Base-by-base conservation (phyloP, 2,329 filamentous ascomycete species). In the Diaporthe nobilis region DNA sequence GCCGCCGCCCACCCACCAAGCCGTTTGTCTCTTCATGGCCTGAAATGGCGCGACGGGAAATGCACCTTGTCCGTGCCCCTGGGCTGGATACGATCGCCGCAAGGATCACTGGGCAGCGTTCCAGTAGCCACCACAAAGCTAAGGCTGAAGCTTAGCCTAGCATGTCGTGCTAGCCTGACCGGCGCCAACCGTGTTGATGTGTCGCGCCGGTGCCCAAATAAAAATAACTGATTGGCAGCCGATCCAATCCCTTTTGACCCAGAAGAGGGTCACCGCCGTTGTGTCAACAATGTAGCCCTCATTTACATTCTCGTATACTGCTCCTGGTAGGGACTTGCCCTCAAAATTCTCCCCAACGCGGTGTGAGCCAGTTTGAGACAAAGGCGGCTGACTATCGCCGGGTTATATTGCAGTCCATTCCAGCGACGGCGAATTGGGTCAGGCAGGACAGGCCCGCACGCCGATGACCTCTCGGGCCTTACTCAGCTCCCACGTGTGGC, bases 401-500 rank as follows among this genome's bases (percentile, higher is more conserved):
- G 22, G 34, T 68, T 55, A 39, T 37, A 68, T 68, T 68, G 34
- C 31, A 53, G n/a, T 3, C 12, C 65, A 39, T 70, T 70, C 65
- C 65, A 42, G 34, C 47, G 44, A 37, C 65, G 65, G 47, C 65
- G 47, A 37, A 39, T 39, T 22, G 47, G 31, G 28, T 22, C 31
- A 20, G 22, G 31, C 28, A 31, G 61, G 25, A 42, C 63, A 67
- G 63, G 28, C 17, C 25, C 28, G 31, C 13, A 53, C 20, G 44
- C 13, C 31, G 34, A 55, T n/a, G n/a, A 42, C 65, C 47, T 70
- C 65, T 70, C n/a, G 9, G 49, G 49, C 34, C 65, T 70, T 70
- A 70, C 65, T 70, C 65, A 70, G 65, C 65, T 70, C 65, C 47
- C 65, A 42, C 47, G 65, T 70, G 34, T 70, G 65, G 65, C 65